phyloP scores from a whole-genome alignment of 2,329 filamentous ascomycete genomes.

The Sarocladiaceae sp. region DNA sequence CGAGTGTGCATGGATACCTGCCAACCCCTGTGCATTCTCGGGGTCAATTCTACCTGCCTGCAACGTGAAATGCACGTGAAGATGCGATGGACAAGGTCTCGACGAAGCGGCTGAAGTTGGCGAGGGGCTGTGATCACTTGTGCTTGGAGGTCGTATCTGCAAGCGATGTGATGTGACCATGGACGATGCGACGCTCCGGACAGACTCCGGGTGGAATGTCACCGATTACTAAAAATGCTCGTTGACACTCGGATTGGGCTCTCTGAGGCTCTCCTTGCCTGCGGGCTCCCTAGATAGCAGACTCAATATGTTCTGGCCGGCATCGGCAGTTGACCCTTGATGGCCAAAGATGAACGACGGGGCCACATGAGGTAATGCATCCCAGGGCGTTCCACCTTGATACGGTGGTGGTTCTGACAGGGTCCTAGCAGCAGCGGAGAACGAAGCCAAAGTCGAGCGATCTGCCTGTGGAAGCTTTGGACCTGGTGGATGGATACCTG shows the following conservation, averaged over 20 bases:
- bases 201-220: neutral
- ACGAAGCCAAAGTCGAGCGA: neutral
- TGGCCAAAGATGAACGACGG: neutral
- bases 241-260: neutral
- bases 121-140: neutral
- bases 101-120: neutral
- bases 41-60: neutral
- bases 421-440: neutral
- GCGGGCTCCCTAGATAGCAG: too few species aligned
- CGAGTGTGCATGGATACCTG: neutral
- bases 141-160: conserved; percentile 6
- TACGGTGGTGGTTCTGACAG: neutral
- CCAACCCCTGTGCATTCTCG: neutral
- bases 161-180: conserved; percentile 3
- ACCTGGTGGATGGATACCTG: too few species aligned
- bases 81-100: neutral
- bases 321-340: neutral
- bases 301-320: neutral
- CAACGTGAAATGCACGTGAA: neutral
- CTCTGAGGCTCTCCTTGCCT: neutral
- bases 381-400: too few species aligned
- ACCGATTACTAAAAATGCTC: neutral
- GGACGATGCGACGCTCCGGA: neutral
- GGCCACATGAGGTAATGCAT: neutral
- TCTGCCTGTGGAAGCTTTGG: neutral